These are phyloP conservation scores for Gymnopus androsaceus DNA, from an alignment of 1,284 basidiomycete genomes.

Conservation along the genomic window DNA sequence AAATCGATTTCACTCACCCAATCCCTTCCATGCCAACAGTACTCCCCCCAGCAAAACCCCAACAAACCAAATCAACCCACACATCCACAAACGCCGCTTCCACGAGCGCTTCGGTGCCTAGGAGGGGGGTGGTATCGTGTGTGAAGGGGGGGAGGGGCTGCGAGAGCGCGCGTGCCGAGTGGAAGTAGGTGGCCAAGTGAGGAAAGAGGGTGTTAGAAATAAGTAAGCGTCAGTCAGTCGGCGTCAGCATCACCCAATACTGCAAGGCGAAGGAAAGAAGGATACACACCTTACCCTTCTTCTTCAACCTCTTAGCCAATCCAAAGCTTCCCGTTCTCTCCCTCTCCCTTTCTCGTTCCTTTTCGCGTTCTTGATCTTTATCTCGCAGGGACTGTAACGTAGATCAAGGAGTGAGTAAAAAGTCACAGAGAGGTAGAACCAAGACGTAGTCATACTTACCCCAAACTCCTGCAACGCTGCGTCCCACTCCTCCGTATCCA, in stretches of 20 bases:
- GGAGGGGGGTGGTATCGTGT: slow-evolving; percentile 82
- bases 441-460: slow-evolving; percentile 58
- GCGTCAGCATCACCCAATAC: no score
- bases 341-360: slow-evolving; percentile 24
- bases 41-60: slow-evolving; percentile 67
- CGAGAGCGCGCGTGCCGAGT: no score
- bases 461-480: slow-evolving; percentile 32
- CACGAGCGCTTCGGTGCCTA: slow-evolving; percentile 71
- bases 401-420: no score
- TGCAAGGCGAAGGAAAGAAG: neutral
- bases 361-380: slow-evolving; percentile 69
- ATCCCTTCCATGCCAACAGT: slow-evolving; percentile 55
- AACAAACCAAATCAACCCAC: slow-evolving; percentile 82
- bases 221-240: neutral
- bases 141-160: slow-evolving; percentile 72
- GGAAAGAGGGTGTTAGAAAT: neutral
- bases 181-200: no score
- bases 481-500: neutral
- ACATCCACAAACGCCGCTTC: slow-evolving; percentile 88
- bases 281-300: slow-evolving; percentile 63
- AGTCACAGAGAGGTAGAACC: no score
- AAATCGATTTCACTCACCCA: no score
- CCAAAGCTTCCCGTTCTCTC: slow-evolving; percentile 38
- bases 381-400: no score
- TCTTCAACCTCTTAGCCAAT: slow-evolving; percentile 76